Evolutionary conservation across 148 eudicot genomes (phyloP).

Genomic region (Fagopyrum esculentum): DNA sequence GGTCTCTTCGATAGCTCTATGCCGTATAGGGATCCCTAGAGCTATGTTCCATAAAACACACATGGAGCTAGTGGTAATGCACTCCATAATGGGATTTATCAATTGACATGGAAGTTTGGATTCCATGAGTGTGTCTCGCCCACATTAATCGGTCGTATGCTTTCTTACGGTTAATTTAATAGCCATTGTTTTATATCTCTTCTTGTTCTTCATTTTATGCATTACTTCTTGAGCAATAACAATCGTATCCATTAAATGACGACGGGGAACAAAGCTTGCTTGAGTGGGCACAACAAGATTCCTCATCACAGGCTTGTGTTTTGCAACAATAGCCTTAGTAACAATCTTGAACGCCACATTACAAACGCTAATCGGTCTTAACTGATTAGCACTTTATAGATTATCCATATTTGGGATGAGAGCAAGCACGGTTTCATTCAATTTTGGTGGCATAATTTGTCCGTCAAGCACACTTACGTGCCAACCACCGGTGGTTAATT

Average conservation of each 20-base stretch:
- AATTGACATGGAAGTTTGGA: accelerated
- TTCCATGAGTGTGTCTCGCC: neutral
- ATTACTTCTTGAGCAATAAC: neutral
- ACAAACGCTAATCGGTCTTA: neutral
- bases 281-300: neutral
- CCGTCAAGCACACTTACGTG: no score
- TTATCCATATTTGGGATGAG: neutral
- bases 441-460: neutral
- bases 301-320: neutral
- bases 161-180: neutral
- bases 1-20: neutral
- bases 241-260: neutral
- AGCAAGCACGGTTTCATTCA: neutral
- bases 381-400: neutral
- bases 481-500: no score
- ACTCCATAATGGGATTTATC: neutral
- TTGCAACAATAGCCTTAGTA: neutral
- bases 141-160: neutral
- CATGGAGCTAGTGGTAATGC: neutral
- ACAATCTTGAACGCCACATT: neutral
- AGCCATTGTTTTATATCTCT: neutral
- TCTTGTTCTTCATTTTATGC: neutral
- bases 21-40: neutral
- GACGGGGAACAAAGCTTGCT: neutral
- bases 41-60: neutral